These are phyloP conservation scores for Seiridium cupressi DNA, from an alignment of 2,329 filamentous ascomycete genomes.

Conservation along the genomic window DNA sequence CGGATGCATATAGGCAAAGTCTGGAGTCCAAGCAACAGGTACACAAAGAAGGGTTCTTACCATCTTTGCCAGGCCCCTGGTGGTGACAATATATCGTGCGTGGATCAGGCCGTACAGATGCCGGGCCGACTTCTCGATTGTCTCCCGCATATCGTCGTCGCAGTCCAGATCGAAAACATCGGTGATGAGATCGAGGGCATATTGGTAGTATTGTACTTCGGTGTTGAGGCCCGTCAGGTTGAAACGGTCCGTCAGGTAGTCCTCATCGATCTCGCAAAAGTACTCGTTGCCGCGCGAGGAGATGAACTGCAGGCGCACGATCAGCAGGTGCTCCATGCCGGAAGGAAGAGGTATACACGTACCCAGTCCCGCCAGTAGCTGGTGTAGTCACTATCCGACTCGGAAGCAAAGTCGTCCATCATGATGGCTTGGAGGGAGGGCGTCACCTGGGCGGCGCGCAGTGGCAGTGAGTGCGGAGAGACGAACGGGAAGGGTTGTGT, in stretches of 20 bases:
- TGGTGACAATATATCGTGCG: slow-evolving; percentile 95
- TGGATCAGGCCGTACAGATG: slow-evolving; percentile 96
- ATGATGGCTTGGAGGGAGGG: slow-evolving; percentile 20
- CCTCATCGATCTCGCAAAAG: slow-evolving; percentile 99
- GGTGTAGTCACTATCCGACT: slow-evolving; percentile 98
- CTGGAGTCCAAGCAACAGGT: not conserved
- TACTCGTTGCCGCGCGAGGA: slow-evolving; percentile 98
- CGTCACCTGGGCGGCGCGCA: not conserved
- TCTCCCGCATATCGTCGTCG: slow-evolving; percentile 96
- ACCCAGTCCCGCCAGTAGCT: slow-evolving; percentile 99
- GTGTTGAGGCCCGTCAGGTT: slow-evolving; percentile 96
- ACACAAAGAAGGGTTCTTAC: slow-evolving; percentile 46
- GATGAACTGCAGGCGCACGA: slow-evolving; percentile 70
- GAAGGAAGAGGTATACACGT: slow-evolving; percentile 41
- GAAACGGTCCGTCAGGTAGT: slow-evolving; percentile 97
- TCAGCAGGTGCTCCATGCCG: slow-evolving; percentile 14
- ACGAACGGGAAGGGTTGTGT: not conserved
- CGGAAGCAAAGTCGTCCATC: slow-evolving; percentile 98
- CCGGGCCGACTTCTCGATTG: slow-evolving; percentile 94
- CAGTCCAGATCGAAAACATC: slow-evolving; percentile 99
- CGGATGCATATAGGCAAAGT: not conserved
- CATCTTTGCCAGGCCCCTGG: slow-evolving; percentile 92
- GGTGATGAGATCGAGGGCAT: slow-evolving; percentile 94
- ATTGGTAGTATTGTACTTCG: slow-evolving; percentile 98
- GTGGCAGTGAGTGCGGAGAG: not conserved